Base-by-base conservation (phyloP, 441 rosid species). In the Theobroma grandiflorum region DNA sequence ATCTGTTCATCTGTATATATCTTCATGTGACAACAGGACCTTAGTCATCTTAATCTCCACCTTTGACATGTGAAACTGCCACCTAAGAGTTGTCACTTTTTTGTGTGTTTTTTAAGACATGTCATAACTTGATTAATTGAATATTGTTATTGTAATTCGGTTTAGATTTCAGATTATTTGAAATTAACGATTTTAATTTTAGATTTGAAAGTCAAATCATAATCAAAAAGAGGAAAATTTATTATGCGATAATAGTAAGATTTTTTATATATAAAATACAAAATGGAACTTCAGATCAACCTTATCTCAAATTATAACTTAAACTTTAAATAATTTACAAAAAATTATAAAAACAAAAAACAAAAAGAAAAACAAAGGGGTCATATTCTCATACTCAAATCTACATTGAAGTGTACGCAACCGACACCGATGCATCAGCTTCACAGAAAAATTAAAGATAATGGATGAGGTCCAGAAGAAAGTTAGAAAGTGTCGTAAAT, bases 31-130 rank as follows among this genome's bases (percentile, higher is more conserved):
- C 65, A 26, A 35, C n/a, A 61, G 10, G 7, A 31, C 38, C 65
- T 31, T 61, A 58, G 33, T 58, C 63, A 58, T 59, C 64, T 59
- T 59, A 59, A 59, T 59, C 65, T 31, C 65, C 31, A 4, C 38
- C 18, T 31, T 57, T 61, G 16, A 26, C 65, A 61, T 58, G 12
- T 58, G 63, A 58, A 58, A 8, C 63, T 58, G 22, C 11, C 63
- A 58, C 33, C 63, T 58, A 58, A 58, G 31, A 3, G 8, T 58
- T 58, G 4, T 20, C 4, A n/a, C 9, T 31, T 6, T 62, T 12
- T 57, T 57, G 0, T 43, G 6, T 6, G 6, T 8, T 3, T 40
- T 26, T 59, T 26, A 26, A 26, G 5, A 26, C 15, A 22, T 11
- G 14, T 4, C 11, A 31, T 20, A 4, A 26, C 16, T 31, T 12